Conservation (phyloP, 1,284 basidiomycete genomes). For the Sporisorium scitamineum region DNA sequence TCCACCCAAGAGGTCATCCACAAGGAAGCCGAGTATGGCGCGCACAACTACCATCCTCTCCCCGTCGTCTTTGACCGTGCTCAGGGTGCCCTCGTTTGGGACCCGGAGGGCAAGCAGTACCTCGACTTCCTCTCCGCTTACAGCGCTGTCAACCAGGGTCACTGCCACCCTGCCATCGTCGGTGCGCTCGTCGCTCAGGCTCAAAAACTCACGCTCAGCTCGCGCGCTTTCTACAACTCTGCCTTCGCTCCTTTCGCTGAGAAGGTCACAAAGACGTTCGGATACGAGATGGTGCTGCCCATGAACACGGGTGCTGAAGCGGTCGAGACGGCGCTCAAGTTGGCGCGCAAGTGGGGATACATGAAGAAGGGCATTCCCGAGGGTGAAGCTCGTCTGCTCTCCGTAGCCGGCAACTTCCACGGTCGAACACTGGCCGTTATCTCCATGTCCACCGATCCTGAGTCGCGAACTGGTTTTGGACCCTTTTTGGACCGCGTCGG, state of each 20-base stretch:
- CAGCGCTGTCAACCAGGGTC: constrained; percentile 85
- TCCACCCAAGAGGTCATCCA: constrained; percentile 78
- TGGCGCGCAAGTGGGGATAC: constrained; percentile 69
- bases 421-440: constrained; percentile 92
- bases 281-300: constrained; percentile 85
- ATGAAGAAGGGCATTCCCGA: constrained; percentile 81
- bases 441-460: constrained; percentile 95
- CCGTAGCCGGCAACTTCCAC: constrained; percentile 93
- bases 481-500: constrained; percentile 90
- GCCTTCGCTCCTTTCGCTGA: constrained; percentile 89
- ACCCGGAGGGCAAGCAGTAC: constrained; percentile 81
- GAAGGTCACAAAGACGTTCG: constrained; percentile 79
- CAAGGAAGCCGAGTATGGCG: constrained; percentile 84
- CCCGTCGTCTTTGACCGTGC: constrained; percentile 94
- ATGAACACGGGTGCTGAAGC: constrained; percentile 99
- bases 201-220: constrained; percentile 89
- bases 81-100: constrained; percentile 92
- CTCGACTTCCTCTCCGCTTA: constrained; percentile 91
- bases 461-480: constrained; percentile 86
- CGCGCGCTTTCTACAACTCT: constrained; percentile 95
- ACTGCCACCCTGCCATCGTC: constrained; percentile 93
- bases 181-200: constrained; percentile 86
- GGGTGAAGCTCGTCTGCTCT: constrained; percentile 88
- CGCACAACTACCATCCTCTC: constrained; percentile 92
- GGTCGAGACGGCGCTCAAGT: constrained; percentile 81